phyloP scores from a whole-genome alignment of 306 rosid genomes.

The Acacia crassicarpa region DNA sequence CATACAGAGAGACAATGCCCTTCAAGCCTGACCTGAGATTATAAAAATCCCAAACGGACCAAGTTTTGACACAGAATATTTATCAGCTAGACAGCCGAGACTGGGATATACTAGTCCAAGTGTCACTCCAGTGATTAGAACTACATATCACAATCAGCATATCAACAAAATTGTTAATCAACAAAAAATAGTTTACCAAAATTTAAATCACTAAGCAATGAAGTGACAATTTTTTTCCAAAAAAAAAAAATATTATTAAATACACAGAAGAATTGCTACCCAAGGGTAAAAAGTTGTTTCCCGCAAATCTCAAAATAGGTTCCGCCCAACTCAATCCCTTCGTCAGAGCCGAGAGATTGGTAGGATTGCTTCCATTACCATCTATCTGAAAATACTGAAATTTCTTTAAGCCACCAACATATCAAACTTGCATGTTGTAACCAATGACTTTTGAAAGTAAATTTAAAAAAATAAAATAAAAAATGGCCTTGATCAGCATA shows the following conservation, averaged over 20 bases:
- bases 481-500: not conserved
- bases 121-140: slow-evolving; percentile 61
- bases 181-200: not conserved
- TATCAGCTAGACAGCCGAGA: slow-evolving; percentile 79
- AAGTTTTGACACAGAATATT: slow-evolving; percentile 70
- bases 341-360: slow-evolving; percentile 9
- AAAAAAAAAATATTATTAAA: not conserved
- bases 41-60: slow-evolving; percentile 81
- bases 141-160: slow-evolving; percentile 43
- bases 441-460: not conserved
- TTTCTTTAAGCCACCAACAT: not conserved
- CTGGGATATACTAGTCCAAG: slow-evolving; percentile 70
- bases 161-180: slow-evolving; percentile 28
- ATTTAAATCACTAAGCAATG: slow-evolving; percentile 4
- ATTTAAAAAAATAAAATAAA: not conserved
- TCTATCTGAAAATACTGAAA: slow-evolving; percentile 42
- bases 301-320: slow-evolving; percentile 56
- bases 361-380: slow-evolving; percentile 44
- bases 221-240: not conserved
- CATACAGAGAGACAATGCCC: not conserved
- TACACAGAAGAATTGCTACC: slow-evolving; percentile 42
- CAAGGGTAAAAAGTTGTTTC: slow-evolving; percentile 69
- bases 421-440: not conserved
- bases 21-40: slow-evolving; percentile 65
- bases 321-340: slow-evolving; percentile 52